Evolutionary conservation across 1,139 yeast species (phyloP), one percentile per base, ranked within the genome.

Genomic region (Zygosaccharomyces pseudobailii): DNA sequence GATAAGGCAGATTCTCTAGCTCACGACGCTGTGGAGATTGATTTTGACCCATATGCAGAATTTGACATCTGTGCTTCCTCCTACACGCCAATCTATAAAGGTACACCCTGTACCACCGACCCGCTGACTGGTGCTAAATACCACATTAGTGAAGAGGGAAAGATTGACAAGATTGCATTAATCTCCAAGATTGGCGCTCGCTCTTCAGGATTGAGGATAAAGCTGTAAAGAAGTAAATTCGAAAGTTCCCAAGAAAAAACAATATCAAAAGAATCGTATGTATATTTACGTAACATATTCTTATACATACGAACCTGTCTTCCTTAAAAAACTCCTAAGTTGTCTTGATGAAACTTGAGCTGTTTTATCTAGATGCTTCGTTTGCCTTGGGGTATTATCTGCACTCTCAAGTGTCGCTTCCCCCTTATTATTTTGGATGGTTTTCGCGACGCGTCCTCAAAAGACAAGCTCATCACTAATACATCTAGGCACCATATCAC

Each of bases 51-150:
- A 45, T 85, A 81, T 65, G 94, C 95, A 4, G 90, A 86, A 47
- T 90, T 92, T 66, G 94, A 85, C 45, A 82, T 92, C 53, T 92
- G 98, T 72, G 87, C 95, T 35, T 79, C 84, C 17, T 80, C 96
- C 20, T 79, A 78, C 62, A 87, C 96, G 6, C 98, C 98, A 42
- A 87, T 94, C 51, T 90, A 90, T 69, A 78, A 77, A 56, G 94
- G 90, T 17, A 71, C 83, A 32, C 82, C 85, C 36, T 71, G 68
- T 46, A 89, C 80, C 30, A 63, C 77, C 25, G 97, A 92, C 63
- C 89, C 95, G n/a, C 73, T 92, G 59, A 88, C 95, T 23, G 95
- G 95, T 48, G 96, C 97, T 45, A 82, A 79, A 63, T 94, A 92
- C 66, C 87, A 85, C 58, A 75, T 81, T 5, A 75, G 79, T 49